These are phyloP conservation scores for Polygonum aviculare DNA, from an alignment of 148 eudicot species.

Conservation along the genomic window DNA sequence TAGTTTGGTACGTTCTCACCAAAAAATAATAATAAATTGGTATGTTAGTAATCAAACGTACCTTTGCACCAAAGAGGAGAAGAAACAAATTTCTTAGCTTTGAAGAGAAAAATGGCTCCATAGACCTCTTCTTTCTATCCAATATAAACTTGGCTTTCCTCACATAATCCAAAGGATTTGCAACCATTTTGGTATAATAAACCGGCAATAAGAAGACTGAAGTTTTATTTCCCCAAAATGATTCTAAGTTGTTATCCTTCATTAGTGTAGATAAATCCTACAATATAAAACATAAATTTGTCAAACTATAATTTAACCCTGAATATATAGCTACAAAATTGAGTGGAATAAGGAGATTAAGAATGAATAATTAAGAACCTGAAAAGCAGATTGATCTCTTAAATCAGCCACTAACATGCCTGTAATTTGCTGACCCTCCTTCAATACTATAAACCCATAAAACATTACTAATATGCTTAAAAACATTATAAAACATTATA, in stretches of 20 bases:
- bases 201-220: slow-evolving; percentile 12
- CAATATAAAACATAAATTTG: too few species aligned
- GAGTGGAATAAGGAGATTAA: too few species aligned
- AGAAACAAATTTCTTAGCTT: neutral
- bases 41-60: neutral
- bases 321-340: too few species aligned
- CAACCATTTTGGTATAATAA: neutral
- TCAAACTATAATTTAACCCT: too few species aligned
- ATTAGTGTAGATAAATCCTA: neutral
- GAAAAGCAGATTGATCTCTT: too few species aligned
- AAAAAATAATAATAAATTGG: neutral
- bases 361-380: too few species aligned
- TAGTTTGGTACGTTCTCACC: too few species aligned
- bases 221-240: slow-evolving; percentile 16
- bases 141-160: slow-evolving; percentile 16
- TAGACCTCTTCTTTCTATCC: slow-evolving; percentile 18
- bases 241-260: neutral
- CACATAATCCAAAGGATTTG: neutral
- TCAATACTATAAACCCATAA: too few species aligned
- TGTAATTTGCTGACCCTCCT: too few species aligned
- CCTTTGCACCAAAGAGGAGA: slow-evolving; percentile 11
- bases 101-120: slow-evolving; percentile 11
- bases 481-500: too few species aligned
- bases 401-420: too few species aligned
- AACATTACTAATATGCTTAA: too few species aligned